phyloP scores from a whole-genome alignment of 164 flowering plant genomes.

The Malania oleifera region DNA sequence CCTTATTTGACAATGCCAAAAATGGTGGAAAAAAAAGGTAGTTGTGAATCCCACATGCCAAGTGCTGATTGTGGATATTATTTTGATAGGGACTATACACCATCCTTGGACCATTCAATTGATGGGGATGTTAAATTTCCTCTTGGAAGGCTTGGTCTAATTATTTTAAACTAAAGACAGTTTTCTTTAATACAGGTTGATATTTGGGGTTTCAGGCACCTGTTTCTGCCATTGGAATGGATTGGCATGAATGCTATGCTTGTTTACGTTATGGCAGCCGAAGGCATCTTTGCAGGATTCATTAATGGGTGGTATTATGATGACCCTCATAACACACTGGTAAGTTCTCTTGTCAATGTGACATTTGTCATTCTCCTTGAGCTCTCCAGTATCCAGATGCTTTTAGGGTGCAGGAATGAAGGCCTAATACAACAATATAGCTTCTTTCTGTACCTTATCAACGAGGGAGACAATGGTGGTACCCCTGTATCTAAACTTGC shows the following conservation, averaged over 20 bases:
- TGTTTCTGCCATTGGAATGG: slow-evolving; percentile 83
- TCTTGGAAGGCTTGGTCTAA: background rate
- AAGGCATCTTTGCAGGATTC: slow-evolving; percentile 85
- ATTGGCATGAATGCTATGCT: slow-evolving; percentile 99
- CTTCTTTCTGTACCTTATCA: background rate
- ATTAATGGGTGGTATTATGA: slow-evolving; percentile 89
- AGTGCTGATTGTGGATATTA: too few species aligned
- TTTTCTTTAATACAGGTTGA: slow-evolving; percentile 53
- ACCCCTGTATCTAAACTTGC: too few species aligned
- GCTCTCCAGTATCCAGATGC: background rate
- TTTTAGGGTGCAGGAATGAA: background rate
- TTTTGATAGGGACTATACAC: too few species aligned
- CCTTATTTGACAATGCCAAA: background rate
- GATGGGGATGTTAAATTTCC: background rate
- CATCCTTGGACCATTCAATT: too few species aligned
- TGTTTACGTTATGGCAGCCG: slow-evolving; percentile 90
- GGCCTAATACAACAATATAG: background rate
- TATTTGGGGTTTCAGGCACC: slow-evolving; percentile 34
- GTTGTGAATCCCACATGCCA: too few species aligned
- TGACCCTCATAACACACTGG: slow-evolving; percentile 76
- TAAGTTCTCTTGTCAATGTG: slow-evolving; percentile 18
- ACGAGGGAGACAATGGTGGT: too few species aligned
- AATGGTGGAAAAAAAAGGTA: too few species aligned
- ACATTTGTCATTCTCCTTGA: background rate
- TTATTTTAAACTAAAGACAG: background rate